Base-by-base conservation (phyloP, 2,329 filamentous ascomycete genomes). In the Cladophialophora psammophila region DNA sequence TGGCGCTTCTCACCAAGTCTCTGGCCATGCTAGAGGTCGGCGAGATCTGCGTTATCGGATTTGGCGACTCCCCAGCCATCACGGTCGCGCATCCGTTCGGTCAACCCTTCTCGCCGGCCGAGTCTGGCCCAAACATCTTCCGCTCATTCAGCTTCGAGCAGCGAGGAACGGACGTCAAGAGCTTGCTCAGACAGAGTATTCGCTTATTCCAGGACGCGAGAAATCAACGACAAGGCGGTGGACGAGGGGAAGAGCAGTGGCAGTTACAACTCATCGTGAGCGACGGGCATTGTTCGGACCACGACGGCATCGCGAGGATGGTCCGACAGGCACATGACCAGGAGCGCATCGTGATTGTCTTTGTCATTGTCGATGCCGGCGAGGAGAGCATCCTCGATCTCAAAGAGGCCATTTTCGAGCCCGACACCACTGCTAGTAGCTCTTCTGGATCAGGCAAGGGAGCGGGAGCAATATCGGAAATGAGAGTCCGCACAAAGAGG, bases 21-120 rank as follows among this genome's bases (percentile, higher is more conserved):
- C 86, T 99, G 31, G 89, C 90, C 53, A 96, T 97, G 90, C 89
- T 99, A 42, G 96, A 99, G 81, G 93, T 91, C 1, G 96, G 96
- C 35, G 92, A 98, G 75, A 88, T 99, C n/a, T 91, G 91, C 65
- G 90, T 99, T 5, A 84, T 98, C 20, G 91, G 93, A 13, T 99
- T 99, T 76, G 96, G 96, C 35, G 87, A 90, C 60, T 86, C 82
- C 65, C 78, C 81, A 26, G 79, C 91, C 70, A 90, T 96, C 59
- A 91, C 91, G 61, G 88, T 95, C 20, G 94, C 94, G 0, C 94
- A 99, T 79, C 88, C 91, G 20, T 94, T 99, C 70, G 89, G 90
- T 64, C 90, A 85, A 64, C 91, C 94, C 0, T 96, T 97, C 78
- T 90, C 88, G 0, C 69, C 69, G 2, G 88, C 88, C 8, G 91